Conservation (phyloP, 257 asterid genomes). For the Fraxinus americana region DNA sequence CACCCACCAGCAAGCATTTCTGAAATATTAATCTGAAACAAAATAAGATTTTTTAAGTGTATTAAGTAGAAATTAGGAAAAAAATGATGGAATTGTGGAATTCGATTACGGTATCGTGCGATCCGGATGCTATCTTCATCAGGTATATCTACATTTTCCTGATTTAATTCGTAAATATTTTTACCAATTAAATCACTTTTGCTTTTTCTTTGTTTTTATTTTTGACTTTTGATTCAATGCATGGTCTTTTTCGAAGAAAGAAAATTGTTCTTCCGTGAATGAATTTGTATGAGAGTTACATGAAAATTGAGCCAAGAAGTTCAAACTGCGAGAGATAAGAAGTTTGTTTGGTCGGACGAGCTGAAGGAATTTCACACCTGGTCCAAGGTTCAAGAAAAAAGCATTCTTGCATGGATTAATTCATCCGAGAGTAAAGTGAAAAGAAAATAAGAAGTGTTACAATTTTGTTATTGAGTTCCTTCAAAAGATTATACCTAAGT, state of each 20-base stretch:
- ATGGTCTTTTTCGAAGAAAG: too few relatives aligned
- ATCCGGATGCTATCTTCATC: slow-evolving; percentile 20
- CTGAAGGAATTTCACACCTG: too few relatives aligned
- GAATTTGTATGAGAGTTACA: neutral
- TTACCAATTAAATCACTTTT: neutral
- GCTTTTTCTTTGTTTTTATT: neutral
- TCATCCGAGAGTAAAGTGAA: too few relatives aligned
- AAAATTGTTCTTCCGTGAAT: neutral
- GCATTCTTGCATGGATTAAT: too few relatives aligned
- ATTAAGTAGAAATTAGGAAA: neutral
- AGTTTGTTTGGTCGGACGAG: too few relatives aligned
- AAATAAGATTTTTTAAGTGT: neutral
- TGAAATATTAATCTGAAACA: neutral
- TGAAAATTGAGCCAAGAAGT: neutral
- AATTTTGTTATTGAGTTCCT: too few relatives aligned
- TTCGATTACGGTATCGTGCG: slow-evolving; percentile 13
- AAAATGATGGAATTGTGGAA: slow-evolving; percentile 5
- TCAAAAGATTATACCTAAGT: too few relatives aligned
- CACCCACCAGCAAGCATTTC: neutral
- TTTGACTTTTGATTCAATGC: neutral
- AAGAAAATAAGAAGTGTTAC: too few relatives aligned
- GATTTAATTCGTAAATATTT: neutral
- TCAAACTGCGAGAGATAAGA: too few relatives aligned
- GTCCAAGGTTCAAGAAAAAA: neutral
- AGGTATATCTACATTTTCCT: slow-evolving; percentile 19